Conservation (phyloP, 2,329 filamentous ascomycete genomes). For the Hypoxylon sp. region DNA sequence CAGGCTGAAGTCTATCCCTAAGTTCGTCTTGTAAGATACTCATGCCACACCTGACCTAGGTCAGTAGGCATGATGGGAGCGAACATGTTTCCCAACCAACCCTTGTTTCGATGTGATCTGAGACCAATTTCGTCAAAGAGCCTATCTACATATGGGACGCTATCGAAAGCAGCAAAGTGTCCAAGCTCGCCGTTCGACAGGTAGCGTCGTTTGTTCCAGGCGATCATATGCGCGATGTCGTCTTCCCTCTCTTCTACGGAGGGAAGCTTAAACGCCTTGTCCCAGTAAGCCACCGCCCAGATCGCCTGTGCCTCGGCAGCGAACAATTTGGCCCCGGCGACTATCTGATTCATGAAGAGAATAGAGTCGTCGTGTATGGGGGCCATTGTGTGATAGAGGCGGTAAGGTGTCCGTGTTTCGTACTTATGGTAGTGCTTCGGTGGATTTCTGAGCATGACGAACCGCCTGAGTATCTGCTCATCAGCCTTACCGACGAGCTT, state of each 20-base stretch:
- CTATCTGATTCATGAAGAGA: slow-evolving; percentile 49
- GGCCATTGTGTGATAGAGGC: slow-evolving; percentile 49
- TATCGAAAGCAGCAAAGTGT: slow-evolving; percentile 50
- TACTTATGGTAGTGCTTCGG: slow-evolving; percentile 47
- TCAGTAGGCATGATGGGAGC: slow-evolving; percentile 47
- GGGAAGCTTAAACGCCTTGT: slow-evolving; percentile 45
- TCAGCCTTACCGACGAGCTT: slow-evolving; percentile 47
- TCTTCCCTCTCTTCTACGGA: slow-evolving; percentile 42
- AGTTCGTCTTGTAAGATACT: slow-evolving; percentile 40
- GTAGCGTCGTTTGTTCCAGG: slow-evolving; percentile 51
- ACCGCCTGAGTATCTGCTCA: slow-evolving; percentile 42
- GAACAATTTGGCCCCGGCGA: slow-evolving; percentile 47
- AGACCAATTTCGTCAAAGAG: slow-evolving; percentile 50
- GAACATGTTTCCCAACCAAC: slow-evolving; percentile 50
- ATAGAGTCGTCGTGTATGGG: slow-evolving; percentile 49
- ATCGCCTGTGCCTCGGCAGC: slow-evolving; percentile 50
- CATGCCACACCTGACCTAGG: slow-evolving; percentile 44
- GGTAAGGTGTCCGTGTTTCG: slow-evolving; percentile 46
- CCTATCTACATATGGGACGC: slow-evolving; percentile 45
- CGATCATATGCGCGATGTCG: slow-evolving; percentile 46
- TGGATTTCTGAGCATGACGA: slow-evolving; percentile 48
- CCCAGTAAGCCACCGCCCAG: slow-evolving; percentile 50
- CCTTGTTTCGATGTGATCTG: slow-evolving; percentile 48
- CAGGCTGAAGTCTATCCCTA: slow-evolving; percentile 16
- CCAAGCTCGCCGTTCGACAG: slow-evolving; percentile 49